Evolutionary conservation across 371 early-diverging fungal species (phyloP), one percentile per base, ranked within the genome.

Genomic region (Apophysomyces trapeziformis): DNA sequence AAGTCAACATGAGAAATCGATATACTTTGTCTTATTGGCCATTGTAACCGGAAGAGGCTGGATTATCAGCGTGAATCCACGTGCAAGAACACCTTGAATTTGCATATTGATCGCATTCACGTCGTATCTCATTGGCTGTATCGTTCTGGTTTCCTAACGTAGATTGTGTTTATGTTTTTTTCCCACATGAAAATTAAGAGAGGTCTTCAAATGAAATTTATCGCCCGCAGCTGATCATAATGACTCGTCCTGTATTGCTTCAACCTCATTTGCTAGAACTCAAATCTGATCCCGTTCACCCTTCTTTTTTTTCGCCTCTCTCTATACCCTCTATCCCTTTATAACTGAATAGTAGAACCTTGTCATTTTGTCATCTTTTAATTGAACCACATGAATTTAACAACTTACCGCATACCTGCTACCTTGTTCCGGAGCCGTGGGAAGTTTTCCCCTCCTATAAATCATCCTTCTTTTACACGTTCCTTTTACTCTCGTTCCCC

Each of bases 381-480:
- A 50, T 50, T n/a, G 18, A 50, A 50, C 32, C 54, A 50, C 21
- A 50, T 50, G 54, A 50, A 50, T 50, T 21, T 9, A 50, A 9
- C 21, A 18, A 21, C 21, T 26, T 26, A 21, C 16, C 54, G 54
- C 21, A 18, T 18, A 9, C 54, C 54, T 21, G 7, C 7, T 7
- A 50, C n/a, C 21, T 50, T 50, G 9, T 0, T 21, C 54, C 54
- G 54, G 21, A 12, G 43, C 41, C 67, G 67, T 67, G 67, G 60
- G 63, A 67, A 67, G 67, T 44, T 67, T 62, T 60, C 62, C 46
- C 57, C 39, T 38, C 63, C 57, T 67, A 62, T 67, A 67, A 67
- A 62, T 38, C 57, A 43, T 21, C 58, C 26, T 21, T 36, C 50
- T 60, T 14, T 57, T 54, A 18, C 57, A 37, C 47, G 62, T n/a